Evolutionary conservation across 768 basidiomycete species (phyloP), one percentile per base, ranked within the genome.

Genomic region (Naganishia kalamii): DNA sequence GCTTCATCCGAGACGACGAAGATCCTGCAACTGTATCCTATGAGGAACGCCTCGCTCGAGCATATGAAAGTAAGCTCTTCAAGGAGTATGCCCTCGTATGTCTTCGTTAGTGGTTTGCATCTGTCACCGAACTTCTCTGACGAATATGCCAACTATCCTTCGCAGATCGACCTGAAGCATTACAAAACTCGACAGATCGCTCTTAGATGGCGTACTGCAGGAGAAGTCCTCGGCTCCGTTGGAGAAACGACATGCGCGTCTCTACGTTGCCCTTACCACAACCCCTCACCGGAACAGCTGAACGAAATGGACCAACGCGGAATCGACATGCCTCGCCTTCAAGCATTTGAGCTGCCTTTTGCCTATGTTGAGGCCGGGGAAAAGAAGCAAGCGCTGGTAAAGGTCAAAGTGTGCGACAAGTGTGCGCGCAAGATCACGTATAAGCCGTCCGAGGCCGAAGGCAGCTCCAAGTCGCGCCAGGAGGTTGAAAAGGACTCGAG

Each of bases 131-230:
- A n/a, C n/a, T n/a, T n/a, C n/a, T n/a, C n/a, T n/a, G n/a, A n/a
- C n/a, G n/a, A n/a, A 21, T n/a, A 21, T 35, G 0, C 17, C 44
- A 12, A 7, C 23, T 13, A 13, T 23, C 11, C 15, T 27, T 11
- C 4, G 6, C 62, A 77, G 76, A 74, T 78, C 74, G 91, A 97
- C 78, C 80, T 97, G 66, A 97, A 97, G 80, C 94, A 97, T 74
- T 96, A 90, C 82, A 96, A 92, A 80, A 86, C 88, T 0, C 89
- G 90, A 25, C 67, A 92, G 87, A 88, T 98, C 74, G 86, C 92
- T 0, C 83, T 98, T 4, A 87, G 94, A 15, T 98, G 94, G 94
- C 83, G 94, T 35, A 92, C 92, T 0, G 92, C 96, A 73, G 80
- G 83, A 1, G 94, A 98, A 78, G 92, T 97, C 15, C 80, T 98